Percentiles rank a stretch among this genome's conserved stretches.
Evolutionary conservation across 2,329 filamentous ascomycete genomes (phyloP).

Genomic region (Ceratocystis variospora): DNA sequence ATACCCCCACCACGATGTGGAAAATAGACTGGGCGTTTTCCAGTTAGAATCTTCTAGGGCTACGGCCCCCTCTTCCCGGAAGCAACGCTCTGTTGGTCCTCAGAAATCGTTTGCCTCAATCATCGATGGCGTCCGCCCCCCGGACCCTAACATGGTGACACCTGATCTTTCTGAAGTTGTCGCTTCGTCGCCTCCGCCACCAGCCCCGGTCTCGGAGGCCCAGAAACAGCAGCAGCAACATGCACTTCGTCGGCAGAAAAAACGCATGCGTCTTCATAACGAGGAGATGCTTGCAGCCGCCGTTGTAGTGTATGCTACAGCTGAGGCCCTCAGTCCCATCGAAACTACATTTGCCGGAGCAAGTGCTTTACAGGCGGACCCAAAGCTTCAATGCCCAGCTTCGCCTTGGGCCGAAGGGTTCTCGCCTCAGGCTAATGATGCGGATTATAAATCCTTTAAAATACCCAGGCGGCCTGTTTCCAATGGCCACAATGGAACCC

Average conservation of each 20-base stretch:
- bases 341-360: constrained; percentile 19
- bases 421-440: constrained; percentile 12
- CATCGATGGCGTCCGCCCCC: constrained; percentile 13
- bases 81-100: constrained; percentile 5
- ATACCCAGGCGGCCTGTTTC: not conserved
- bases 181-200: constrained; percentile 27
- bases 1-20: not conserved
- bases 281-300: constrained; percentile 42
- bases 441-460: not conserved
- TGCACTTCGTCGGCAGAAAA: constrained; percentile 33
- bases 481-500: not conserved
- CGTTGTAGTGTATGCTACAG: constrained; percentile 40
- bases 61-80: not conserved
- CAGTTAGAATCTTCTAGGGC: not conserved
- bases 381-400: constrained; percentile 14
- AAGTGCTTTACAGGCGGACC: not conserved
- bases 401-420: constrained; percentile 18
- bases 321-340: constrained; percentile 34
- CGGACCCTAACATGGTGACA: constrained; percentile 28
- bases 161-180: constrained; percentile 37
- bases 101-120: constrained; percentile 13
- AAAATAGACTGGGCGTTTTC: constrained; percentile 15
- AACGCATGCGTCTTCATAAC: constrained; percentile 32
- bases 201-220: constrained; percentile 11
- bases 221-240: constrained; percentile 31